A percentile compares a stretch with the other conserved stretches of the same genome.
Conservation (phyloP, 1,284 basidiomycete species). For the Gymnopus androsaceus region DNA sequence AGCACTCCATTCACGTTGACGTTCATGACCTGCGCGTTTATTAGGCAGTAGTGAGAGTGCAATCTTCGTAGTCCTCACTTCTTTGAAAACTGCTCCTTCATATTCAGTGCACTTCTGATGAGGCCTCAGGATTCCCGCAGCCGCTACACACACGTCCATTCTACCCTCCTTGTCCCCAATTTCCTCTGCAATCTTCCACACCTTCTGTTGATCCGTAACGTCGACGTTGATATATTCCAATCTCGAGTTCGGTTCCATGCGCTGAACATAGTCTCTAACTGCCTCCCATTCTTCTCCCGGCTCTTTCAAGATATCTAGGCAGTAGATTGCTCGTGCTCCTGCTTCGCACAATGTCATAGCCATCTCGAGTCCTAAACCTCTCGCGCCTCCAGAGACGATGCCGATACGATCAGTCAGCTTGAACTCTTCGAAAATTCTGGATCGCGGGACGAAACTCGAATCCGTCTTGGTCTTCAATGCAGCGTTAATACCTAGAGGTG, state of each 20-base stretch:
- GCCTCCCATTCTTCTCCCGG: slow-evolving; percentile 71
- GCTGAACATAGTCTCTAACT: slow-evolving; percentile 54
- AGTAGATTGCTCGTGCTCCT: slow-evolving; percentile 76
- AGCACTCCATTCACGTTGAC: slow-evolving; percentile 80
- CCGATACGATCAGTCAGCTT: slow-evolving; percentile 73
- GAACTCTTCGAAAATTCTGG: slow-evolving; percentile 72
- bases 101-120: slow-evolving; percentile 71
- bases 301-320: slow-evolving; percentile 67
- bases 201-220: slow-evolving; percentile 33
- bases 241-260: slow-evolving; percentile 35
- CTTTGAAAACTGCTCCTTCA: slow-evolving; percentile 68
- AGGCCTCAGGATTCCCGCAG: slow-evolving; percentile 73
- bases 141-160: slow-evolving; percentile 75
- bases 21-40: slow-evolving; percentile 56
- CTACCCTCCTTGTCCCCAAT: slow-evolving; percentile 66
- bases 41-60: slow-evolving; percentile 6
- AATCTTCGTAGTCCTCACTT: slow-evolving; percentile 41
- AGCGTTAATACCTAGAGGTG: background rate
- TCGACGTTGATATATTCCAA: background rate
- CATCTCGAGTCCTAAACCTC: slow-evolving; percentile 84
- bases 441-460: background rate
- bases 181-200: slow-evolving; percentile 58
- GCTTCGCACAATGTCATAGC: slow-evolving; percentile 77
- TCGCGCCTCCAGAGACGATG: slow-evolving; percentile 77
- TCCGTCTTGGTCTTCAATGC: background rate